Conservation (phyloP, 805 yeast species). For the Pichia kluyveri region DNA sequence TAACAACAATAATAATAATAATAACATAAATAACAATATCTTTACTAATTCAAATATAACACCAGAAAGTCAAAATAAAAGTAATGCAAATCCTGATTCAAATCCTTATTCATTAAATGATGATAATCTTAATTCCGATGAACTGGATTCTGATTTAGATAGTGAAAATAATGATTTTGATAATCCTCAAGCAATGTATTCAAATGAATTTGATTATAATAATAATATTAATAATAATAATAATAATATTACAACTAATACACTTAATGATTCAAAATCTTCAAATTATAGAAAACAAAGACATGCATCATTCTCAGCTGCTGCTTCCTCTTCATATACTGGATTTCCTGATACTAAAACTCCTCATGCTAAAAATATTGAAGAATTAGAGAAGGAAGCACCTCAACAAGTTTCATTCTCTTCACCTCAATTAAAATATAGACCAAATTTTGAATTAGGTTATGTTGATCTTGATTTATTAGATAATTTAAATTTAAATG, state of each 20-base stretch:
- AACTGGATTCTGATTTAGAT: conserved; percentile 11
- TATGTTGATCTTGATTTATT: conserved; percentile 26
- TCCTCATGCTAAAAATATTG: conserved; percentile 4
- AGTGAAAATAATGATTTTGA: conserved; percentile 7
- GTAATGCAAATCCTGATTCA: not conserved
- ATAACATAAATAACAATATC: not conserved
- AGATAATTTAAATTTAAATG: conserved; percentile 18
- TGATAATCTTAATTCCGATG: conserved; percentile 2
- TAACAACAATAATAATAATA: too few relatives aligned
- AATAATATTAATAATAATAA: not conserved
- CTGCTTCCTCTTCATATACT: conserved; percentile 51
- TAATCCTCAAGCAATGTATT: conserved; percentile 10
- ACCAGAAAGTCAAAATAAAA: conserved; percentile 6
- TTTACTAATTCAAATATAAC: conserved; percentile 7
- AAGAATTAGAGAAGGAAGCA: conserved; percentile 26
- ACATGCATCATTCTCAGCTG: conserved; percentile 59
- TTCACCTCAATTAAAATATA: conserved; percentile 52
- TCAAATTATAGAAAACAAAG: conserved; percentile 26
- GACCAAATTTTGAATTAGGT: conserved; percentile 21
- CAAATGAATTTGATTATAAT: not conserved
- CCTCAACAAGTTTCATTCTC: conserved; percentile 74
- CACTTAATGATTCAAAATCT: not conserved
- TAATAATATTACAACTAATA: not conserved
- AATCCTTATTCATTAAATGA: not conserved
- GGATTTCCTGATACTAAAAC: conserved; percentile 21